Evolutionary conservation across 2,329 filamentous ascomycete genomes (phyloP).

Genomic region (Ascochyta viciae-villosae): DNA sequence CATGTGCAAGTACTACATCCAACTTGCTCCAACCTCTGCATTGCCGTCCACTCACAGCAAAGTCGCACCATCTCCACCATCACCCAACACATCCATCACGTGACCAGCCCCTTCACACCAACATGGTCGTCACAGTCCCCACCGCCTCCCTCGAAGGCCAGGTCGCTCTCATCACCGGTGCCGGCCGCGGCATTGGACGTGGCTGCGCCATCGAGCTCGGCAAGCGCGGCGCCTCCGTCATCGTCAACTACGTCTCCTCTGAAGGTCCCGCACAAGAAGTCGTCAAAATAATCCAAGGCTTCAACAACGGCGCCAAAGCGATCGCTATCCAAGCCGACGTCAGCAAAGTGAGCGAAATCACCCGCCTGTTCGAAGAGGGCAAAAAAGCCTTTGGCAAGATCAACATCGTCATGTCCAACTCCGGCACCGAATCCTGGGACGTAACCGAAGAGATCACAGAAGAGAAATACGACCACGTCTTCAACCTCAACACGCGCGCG

Average conservation of each 20-base stretch:
- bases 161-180: slow-evolving; percentile 67
- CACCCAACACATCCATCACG: slow-evolving; percentile 28
- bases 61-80: not conserved
- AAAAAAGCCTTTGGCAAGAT: slow-evolving; percentile 54
- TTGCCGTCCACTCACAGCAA: not conserved
- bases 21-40: not conserved
- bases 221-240: slow-evolving; percentile 67
- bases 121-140: slow-evolving; percentile 53
- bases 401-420: slow-evolving; percentile 61
- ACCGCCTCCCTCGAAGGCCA: slow-evolving; percentile 60
- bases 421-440: slow-evolving; percentile 70
- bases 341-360: slow-evolving; percentile 62
- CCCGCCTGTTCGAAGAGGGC: slow-evolving; percentile 59
- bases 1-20: slow-evolving; percentile 14
- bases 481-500: slow-evolving; percentile 71
- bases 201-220: slow-evolving; percentile 73
- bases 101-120: slow-evolving; percentile 25
- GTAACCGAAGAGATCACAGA: slow-evolving; percentile 72
- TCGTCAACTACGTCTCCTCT: slow-evolving; percentile 70
- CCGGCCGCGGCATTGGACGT: slow-evolving; percentile 70
- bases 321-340: slow-evolving; percentile 68
- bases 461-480: slow-evolving; percentile 75
- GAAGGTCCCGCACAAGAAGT: slow-evolving; percentile 59
- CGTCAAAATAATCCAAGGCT: slow-evolving; percentile 53
- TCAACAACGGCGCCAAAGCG: slow-evolving; percentile 58